Conservation (phyloP, 2,329 filamentous ascomycete genomes). For the Colletotrichum trifolii region DNA sequence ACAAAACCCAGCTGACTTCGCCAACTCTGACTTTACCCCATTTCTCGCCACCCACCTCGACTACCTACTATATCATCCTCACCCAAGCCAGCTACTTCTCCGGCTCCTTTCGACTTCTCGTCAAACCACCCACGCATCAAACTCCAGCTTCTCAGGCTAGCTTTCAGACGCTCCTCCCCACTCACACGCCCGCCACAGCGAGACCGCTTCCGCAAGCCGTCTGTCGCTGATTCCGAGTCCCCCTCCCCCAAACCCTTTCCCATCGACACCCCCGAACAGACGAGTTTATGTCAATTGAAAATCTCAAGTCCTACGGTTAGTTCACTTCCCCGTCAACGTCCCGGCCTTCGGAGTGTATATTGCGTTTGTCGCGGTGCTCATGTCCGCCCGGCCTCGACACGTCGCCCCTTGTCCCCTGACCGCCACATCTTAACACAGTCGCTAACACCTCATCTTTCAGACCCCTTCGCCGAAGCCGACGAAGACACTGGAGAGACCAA, state of each 20-base stretch:
- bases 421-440: constrained; percentile 15
- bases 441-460: constrained; percentile 59
- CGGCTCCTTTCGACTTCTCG: not conserved
- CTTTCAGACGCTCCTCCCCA: not conserved
- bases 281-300: constrained; percentile 99
- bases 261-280: constrained; percentile 70
- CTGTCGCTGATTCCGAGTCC: constrained; percentile 59
- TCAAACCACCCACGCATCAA: not conserved
- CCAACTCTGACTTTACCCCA: constrained; percentile 26
- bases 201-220: constrained; percentile 59
- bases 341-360: not conserved
- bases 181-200: constrained; percentile 48
- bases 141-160: no score
- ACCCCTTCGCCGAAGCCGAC: constrained; percentile 99
- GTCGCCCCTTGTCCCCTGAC: constrained; percentile 17
- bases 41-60: constrained; percentile 33
- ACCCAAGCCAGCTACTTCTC: not conserved
- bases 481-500: constrained; percentile 97
- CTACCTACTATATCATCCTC: constrained; percentile 27
- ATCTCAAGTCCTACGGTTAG: constrained; percentile 95
- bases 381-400: constrained; percentile 1
- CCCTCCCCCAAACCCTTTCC: constrained; percentile 62
- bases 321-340: constrained; percentile 36
- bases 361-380: not conserved
- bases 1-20: constrained; percentile 32